These are phyloP conservation scores for Rheum nobile DNA, from an alignment of 148 eudicot species.

Conservation along the genomic window DNA sequence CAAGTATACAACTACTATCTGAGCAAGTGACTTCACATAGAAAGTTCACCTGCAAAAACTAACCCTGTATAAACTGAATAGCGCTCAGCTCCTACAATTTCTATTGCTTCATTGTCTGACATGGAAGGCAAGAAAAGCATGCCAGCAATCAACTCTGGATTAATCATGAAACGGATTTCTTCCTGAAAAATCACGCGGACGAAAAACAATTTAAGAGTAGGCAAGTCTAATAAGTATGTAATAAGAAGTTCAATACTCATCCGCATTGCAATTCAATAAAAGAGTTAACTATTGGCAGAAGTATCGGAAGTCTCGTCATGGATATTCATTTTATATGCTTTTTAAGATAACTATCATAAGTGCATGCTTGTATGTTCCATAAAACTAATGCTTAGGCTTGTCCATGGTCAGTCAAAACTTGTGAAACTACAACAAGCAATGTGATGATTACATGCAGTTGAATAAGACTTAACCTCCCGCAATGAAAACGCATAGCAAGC, in stretches of 20 bases:
- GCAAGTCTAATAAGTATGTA: not conserved
- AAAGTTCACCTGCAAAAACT: conserved; percentile 19
- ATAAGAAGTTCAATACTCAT: not conserved
- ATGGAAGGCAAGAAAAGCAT: conserved; percentile 92
- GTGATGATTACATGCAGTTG: not conserved
- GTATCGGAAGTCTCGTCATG: not conserved
- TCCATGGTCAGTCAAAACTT: not conserved
- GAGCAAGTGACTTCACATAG: not conserved
- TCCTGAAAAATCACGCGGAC: conserved; percentile 31
- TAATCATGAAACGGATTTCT: conserved; percentile 97
- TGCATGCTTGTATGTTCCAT: not conserved
- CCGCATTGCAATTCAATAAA: not conserved
- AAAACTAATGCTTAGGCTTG: not conserved
- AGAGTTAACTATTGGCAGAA: not conserved
- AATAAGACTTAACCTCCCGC: not conserved
- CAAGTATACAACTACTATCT: not conserved
- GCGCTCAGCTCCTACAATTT: conserved; percentile 78
- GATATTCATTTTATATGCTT: not conserved
- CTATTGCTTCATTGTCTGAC: conserved; percentile 96
- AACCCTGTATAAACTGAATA: conserved; percentile 83
- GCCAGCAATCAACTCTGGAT: conserved; percentile 85
- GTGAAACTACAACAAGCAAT: not conserved
- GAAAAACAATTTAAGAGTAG: not conserved
- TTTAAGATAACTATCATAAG: too few species aligned
- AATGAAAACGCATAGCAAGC: not conserved